Conservation (phyloP, 129 eudicot genomes). For the Saposhnikovia divaricata region DNA sequence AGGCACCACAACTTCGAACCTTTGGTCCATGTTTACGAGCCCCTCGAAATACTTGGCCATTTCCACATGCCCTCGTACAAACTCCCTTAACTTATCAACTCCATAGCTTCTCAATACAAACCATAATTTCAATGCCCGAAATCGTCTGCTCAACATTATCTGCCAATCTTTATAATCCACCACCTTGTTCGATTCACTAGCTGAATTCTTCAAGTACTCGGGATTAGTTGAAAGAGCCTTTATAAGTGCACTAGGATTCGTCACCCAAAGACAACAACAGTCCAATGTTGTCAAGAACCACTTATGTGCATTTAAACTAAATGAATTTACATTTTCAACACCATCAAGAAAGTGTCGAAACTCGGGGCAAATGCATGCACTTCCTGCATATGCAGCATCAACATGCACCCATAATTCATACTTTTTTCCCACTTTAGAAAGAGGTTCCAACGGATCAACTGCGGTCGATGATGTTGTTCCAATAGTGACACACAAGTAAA, state of each 20-base stretch:
- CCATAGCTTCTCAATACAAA: slow-evolving; percentile 24
- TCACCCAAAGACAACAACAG: slow-evolving; percentile 23
- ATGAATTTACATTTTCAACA: slow-evolving; percentile 14
- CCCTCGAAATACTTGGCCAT: slow-evolving; percentile 22
- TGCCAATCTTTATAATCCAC: slow-evolving; percentile 31
- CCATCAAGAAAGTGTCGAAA: slow-evolving; percentile 16
- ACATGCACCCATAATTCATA: slow-evolving; percentile 3
- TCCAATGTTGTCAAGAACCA: slow-evolving; percentile 20
- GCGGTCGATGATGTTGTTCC: slow-evolving; percentile 23
- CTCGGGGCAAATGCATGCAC: neutral
- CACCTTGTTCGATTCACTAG: slow-evolving; percentile 10
- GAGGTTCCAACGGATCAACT: slow-evolving; percentile 13
- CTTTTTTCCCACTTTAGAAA: neutral
- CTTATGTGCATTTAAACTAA: slow-evolving; percentile 21
- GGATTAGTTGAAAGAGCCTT: slow-evolving; percentile 12
- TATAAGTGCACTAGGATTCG: slow-evolving; percentile 7
- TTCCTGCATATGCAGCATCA: slow-evolving; percentile 6
- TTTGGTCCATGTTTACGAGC: neutral
- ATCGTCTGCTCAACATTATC: slow-evolving; percentile 15
- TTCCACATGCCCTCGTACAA: slow-evolving; percentile 18
- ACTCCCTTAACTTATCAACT: slow-evolving; percentile 2
- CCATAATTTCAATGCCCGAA: slow-evolving; percentile 20
- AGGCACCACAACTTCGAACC: slow-evolving; percentile 30
- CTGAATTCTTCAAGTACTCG: slow-evolving; percentile 15
- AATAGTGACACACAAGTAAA: slow-evolving; percentile 13